These are phyloP conservation scores for Stropharia rugosoannulata DNA, from an alignment of 768 basidiomycete genomes.

Conservation along the genomic window DNA sequence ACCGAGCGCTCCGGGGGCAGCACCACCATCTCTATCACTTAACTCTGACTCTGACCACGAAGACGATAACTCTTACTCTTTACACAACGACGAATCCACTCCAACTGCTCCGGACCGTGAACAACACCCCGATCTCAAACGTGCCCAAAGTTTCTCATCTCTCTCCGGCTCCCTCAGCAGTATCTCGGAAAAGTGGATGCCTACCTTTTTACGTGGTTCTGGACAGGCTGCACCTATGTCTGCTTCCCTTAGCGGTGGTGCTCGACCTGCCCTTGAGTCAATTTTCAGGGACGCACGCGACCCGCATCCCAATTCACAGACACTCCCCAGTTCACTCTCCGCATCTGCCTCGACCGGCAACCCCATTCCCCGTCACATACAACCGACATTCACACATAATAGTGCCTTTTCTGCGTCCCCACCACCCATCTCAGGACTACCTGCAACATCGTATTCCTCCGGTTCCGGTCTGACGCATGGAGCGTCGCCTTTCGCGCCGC, in stretches of 20 bases:
- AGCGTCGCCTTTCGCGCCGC: conserved; percentile 42
- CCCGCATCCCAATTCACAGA: conserved; percentile 3
- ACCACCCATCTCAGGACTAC: conserved; percentile 1
- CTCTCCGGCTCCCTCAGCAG: conserved; percentile 12
- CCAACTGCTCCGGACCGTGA: background rate
- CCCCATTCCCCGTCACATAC: background rate
- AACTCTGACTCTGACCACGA: background rate
- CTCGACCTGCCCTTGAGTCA: conserved; percentile 13
- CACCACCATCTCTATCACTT: background rate
- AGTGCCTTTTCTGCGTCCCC: conserved; percentile 11
- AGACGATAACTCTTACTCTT: background rate
- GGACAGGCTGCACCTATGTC: background rate
- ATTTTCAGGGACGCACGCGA: conserved; percentile 10
- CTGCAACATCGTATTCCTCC: background rate
- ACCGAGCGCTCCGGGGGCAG: conserved; percentile 3
- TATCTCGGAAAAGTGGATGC: conserved; percentile 18
- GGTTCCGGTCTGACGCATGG: conserved; percentile 14
- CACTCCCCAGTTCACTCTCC: background rate
- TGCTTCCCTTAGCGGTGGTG: background rate
- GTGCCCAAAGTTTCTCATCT: conserved; percentile 4
- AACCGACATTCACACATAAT: conserved; percentile 16
- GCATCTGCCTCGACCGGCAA: background rate
- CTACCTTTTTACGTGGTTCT: conserved; percentile 13
- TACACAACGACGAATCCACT: no score
- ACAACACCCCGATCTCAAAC: background rate